These are phyloP conservation scores for Fraxinus ornus DNA, from an alignment of 305 asterid genomes.

Conservation along the genomic window DNA sequence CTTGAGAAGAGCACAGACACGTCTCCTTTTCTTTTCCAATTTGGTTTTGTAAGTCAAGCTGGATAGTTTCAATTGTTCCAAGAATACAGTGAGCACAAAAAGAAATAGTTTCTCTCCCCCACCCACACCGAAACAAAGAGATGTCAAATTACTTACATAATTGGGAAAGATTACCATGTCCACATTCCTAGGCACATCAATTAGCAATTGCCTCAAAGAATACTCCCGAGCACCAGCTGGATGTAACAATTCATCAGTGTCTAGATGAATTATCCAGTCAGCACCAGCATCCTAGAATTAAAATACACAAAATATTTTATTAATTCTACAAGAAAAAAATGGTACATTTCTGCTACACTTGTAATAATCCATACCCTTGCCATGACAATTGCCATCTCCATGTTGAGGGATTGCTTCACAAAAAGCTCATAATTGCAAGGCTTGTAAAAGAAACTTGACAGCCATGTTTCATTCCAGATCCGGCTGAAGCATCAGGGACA, in stretches of 20 bases:
- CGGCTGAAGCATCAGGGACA: constrained; percentile 55
- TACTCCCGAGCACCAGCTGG: constrained; percentile 85
- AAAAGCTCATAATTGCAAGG: constrained; percentile 96
- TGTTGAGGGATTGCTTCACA: constrained; percentile 88
- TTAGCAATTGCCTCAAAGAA: constrained; percentile 74
- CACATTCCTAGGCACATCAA: constrained; percentile 62
- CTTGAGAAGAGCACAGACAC: not conserved
- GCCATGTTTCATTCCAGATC: constrained; percentile 75
- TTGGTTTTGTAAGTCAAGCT: not conserved
- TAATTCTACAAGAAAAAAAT: not conserved
- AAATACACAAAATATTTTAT: constrained; percentile 16
- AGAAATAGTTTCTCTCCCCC: not conserved
- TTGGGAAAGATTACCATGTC: constrained; percentile 86
- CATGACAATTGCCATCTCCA: constrained; percentile 96
- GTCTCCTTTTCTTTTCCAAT: not conserved
- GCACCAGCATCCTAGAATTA: constrained; percentile 69
- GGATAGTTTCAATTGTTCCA: not conserved
- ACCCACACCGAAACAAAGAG: not conserved
- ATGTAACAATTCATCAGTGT: constrained; percentile 87
- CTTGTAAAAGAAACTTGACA: constrained; percentile 65
- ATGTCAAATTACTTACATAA: constrained; percentile 55
- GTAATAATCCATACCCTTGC: constrained; percentile 66
- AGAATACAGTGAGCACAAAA: not conserved
- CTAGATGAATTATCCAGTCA: constrained; percentile 96
- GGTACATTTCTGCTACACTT: constrained; percentile 8